Percentiles rank a stretch among this genome's conserved stretches.
Conservation (phyloP, 2,329 filamentous ascomycete species). For the Colletotrichum sp. region DNA sequence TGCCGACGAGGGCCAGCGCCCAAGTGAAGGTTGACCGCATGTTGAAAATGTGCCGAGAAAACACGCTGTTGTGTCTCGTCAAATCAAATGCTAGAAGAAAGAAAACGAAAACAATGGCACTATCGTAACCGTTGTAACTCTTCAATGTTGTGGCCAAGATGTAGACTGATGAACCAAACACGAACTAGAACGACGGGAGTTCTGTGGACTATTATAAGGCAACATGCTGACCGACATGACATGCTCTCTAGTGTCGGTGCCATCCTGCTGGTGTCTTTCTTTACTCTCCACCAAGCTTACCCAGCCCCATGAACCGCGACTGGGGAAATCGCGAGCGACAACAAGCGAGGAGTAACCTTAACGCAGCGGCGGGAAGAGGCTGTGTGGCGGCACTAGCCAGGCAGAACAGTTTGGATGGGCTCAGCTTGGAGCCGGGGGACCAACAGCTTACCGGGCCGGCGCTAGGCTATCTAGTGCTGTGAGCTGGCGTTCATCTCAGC, state of each 20-base stretch:
- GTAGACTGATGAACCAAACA: not conserved
- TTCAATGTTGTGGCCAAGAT: not conserved
- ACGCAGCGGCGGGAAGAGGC: not conserved
- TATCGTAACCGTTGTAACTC: not conserved
- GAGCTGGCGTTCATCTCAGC: not conserved
- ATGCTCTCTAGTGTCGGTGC: not conserved
- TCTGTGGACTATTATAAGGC: not conserved
- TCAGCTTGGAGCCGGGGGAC: not conserved
- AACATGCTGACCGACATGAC: not conserved
- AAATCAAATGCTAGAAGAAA: not conserved
- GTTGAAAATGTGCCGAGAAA: not conserved
- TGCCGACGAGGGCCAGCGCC: not conserved
- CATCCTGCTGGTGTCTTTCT: not conserved
- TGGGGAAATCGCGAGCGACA: not conserved
- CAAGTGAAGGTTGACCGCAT: not conserved
- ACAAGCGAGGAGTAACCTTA: not conserved
- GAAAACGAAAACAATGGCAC: not conserved
- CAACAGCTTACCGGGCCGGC: not conserved
- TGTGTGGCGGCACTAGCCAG: not conserved
- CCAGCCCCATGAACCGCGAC: not conserved
- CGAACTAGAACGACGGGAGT: not conserved
- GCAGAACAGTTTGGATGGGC: not conserved
- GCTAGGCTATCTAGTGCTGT: not conserved
- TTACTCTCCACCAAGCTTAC: not conserved
- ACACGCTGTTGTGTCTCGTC: not conserved